Evolutionary conservation across 306 rosid species (phyloP).

Genomic region (Vigna hirtella): DNA sequence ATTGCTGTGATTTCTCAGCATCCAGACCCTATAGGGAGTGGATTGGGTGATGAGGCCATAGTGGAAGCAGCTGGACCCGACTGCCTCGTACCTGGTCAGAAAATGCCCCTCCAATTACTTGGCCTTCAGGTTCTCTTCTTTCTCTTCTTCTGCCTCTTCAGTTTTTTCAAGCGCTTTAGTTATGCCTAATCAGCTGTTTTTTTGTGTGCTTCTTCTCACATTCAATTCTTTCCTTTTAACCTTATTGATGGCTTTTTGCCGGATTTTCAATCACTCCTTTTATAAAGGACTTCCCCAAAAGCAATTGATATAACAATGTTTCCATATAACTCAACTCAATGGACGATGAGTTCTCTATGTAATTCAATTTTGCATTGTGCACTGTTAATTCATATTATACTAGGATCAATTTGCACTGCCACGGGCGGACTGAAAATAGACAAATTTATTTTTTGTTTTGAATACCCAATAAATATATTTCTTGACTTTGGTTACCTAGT

Average conservation of each 20-base stretch:
- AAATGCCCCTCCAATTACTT: conserved; percentile 68
- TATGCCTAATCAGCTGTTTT: neutral
- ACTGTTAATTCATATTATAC: neutral
- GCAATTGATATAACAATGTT: neutral
- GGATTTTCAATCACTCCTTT: conserved; percentile 1
- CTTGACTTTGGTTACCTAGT: too few relatives aligned
- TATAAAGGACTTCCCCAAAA: neutral
- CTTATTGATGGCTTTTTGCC: neutral
- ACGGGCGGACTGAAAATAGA: too few relatives aligned
- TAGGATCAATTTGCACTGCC: neutral
- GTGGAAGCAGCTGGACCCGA: conserved; percentile 97
- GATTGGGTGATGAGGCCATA: conserved; percentile 79
- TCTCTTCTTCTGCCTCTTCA: neutral
- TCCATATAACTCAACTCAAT: neutral
- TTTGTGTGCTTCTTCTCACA: neutral
- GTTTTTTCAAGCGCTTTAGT: neutral
- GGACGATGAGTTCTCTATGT: neutral
- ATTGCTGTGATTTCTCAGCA: conserved; percentile 51
- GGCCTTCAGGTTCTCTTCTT: conserved; percentile 74
- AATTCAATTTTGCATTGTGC: neutral
- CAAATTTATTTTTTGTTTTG: too few relatives aligned
- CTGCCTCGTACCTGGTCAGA: conserved; percentile 87
- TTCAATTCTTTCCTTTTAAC: conserved; percentile 1
- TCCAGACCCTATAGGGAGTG: conserved; percentile 77
- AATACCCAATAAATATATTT: too few relatives aligned